A percentile compares a stretch with the other conserved stretches of the same genome.
phyloP scores from a whole-genome alignment of 768 basidiomycete species.

The Leccinum uliginosum region DNA sequence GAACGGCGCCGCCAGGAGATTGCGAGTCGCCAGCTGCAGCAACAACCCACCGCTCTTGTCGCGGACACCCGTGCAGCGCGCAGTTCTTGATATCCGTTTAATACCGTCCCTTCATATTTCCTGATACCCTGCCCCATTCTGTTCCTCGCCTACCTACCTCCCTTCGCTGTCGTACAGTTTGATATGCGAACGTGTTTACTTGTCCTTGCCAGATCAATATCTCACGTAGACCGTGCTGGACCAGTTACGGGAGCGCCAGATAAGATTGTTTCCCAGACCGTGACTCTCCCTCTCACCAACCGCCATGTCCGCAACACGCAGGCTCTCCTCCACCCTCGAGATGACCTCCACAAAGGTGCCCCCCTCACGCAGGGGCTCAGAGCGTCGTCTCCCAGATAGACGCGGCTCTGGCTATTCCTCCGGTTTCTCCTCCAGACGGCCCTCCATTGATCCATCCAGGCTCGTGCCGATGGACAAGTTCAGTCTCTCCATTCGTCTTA shows the following conservation, averaged over 20 bases:
- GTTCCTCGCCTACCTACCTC: slow-evolving; percentile 12
- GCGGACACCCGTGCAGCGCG: slow-evolving; percentile 13
- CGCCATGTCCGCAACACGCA: slow-evolving; percentile 21
- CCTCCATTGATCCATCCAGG: slow-evolving; percentile 74
- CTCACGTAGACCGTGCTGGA: slow-evolving; percentile 2
- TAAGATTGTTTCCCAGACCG: slow-evolving; percentile 14
- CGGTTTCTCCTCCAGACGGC: slow-evolving; percentile 53
- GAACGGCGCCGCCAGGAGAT: slow-evolving; percentile 55
- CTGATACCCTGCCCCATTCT: slow-evolving; percentile 26
- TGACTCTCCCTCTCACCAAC: neutral
- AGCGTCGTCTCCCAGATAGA: slow-evolving; percentile 42
- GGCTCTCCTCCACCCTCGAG: slow-evolving; percentile 26
- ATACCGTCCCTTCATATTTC: slow-evolving; percentile 22
- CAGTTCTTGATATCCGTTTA: slow-evolving; percentile 26
- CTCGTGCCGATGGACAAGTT: slow-evolving; percentile 81
- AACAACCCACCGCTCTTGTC: neutral
- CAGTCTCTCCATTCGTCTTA: slow-evolving; percentile 12
- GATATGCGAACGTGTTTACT: neutral
- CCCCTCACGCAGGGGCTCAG: slow-evolving; percentile 42
- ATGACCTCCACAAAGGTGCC: slow-evolving; percentile 30
- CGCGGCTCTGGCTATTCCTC: slow-evolving; percentile 43
- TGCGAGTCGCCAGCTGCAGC: slow-evolving; percentile 34
- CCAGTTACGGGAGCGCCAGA: neutral
- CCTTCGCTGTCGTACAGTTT: slow-evolving; percentile 1
- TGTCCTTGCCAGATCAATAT: slow-evolving; percentile 3